phyloP scores from a whole-genome alignment of 2,329 filamentous ascomycete species.

The Podosphaera aphanis region DNA sequence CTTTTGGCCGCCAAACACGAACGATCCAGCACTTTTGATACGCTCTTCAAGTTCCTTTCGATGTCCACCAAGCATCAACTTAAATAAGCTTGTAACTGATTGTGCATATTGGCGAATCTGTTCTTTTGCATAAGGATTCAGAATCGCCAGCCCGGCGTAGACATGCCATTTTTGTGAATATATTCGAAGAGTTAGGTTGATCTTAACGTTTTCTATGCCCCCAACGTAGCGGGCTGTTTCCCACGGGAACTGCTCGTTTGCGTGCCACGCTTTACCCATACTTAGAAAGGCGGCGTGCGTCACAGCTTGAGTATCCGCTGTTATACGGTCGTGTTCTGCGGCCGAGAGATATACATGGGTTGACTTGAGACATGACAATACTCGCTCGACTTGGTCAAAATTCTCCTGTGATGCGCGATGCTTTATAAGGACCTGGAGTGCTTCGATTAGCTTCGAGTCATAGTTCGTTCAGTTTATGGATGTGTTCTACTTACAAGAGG shows the following conservation, averaged over 20 bases:
- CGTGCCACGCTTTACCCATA: conserved; percentile 96
- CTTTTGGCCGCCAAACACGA: conserved; percentile 34
- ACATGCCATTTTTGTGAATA: conserved; percentile 99
- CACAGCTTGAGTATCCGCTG: conserved; percentile 91
- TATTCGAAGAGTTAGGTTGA: conserved; percentile 91
- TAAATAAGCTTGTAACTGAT: conserved; percentile 83
- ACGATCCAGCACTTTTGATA: conserved; percentile 57
- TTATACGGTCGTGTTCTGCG: conserved; percentile 81
- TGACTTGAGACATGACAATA: conserved; percentile 63
- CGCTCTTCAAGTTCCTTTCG: conserved; percentile 47
- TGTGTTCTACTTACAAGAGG: conserved; percentile 50
- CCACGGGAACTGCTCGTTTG: conserved; percentile 90
- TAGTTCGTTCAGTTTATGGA: too few species aligned
- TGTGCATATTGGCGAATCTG: conserved; percentile 89
- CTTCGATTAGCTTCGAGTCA: not conserved
- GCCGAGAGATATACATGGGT: conserved; percentile 76
- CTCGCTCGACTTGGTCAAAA: conserved; percentile 54
- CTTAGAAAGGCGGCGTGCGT: conserved; percentile 91
- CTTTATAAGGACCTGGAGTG: conserved; percentile 51
- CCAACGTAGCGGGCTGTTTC: conserved; percentile 87
- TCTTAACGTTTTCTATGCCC: conserved; percentile 97
- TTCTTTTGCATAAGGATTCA: conserved; percentile 76
- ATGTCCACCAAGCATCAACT: conserved; percentile 81
- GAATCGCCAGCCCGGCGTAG: conserved; percentile 86
- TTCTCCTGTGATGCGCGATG: conserved; percentile 64